A percentile compares a stretch with the other conserved stretches of the same genome.
phyloP scores from a whole-genome alignment of 2,329 filamentous ascomycete genomes.

The Blastomyces percursus region DNA sequence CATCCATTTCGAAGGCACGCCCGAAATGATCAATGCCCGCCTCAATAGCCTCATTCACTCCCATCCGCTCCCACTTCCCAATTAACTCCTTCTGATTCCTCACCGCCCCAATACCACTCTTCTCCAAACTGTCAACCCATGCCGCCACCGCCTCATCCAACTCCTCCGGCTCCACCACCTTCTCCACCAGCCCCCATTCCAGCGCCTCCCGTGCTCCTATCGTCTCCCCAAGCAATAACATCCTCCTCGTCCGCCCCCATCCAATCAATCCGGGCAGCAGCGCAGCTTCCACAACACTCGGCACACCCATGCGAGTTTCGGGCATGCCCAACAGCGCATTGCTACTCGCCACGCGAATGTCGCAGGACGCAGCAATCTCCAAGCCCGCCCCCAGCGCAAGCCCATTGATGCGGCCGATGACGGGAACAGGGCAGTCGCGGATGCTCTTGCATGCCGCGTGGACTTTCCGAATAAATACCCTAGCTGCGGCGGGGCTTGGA shows the following conservation, averaged over 20 bases:
- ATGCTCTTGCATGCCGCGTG: conserved; percentile 25
- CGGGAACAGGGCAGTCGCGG: conserved; percentile 28
- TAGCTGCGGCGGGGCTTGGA: conserved; percentile 23
- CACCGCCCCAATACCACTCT: conserved; percentile 24
- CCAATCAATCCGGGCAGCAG: conserved; percentile 29
- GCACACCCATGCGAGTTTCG: conserved; percentile 30
- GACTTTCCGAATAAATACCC: conserved; percentile 27
- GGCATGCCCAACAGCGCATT: conserved; percentile 30
- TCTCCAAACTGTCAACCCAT: conserved; percentile 23
- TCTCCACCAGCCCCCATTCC: conserved; percentile 29
- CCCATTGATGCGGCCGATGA: conserved; percentile 30
- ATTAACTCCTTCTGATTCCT: conserved; percentile 26
- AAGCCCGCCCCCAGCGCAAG: conserved; percentile 30
- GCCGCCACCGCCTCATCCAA: conserved; percentile 24
- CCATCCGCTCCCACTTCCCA: conserved; percentile 20
- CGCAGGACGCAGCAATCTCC: conserved; percentile 28
- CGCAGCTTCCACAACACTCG: conserved; percentile 31
- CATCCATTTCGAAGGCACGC: conserved; percentile 13
- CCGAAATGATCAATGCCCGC: conserved; percentile 22
- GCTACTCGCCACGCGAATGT: conserved; percentile 27
- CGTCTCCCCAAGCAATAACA: conserved; percentile 29
- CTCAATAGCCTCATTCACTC: conserved; percentile 17
- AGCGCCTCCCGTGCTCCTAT: conserved; percentile 24
- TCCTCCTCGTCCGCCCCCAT: conserved; percentile 26
- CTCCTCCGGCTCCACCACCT: conserved; percentile 20